These are phyloP conservation scores for Aspergillus versicolor DNA, from an alignment of 2,329 filamentous ascomycete species.

Conservation along the genomic window DNA sequence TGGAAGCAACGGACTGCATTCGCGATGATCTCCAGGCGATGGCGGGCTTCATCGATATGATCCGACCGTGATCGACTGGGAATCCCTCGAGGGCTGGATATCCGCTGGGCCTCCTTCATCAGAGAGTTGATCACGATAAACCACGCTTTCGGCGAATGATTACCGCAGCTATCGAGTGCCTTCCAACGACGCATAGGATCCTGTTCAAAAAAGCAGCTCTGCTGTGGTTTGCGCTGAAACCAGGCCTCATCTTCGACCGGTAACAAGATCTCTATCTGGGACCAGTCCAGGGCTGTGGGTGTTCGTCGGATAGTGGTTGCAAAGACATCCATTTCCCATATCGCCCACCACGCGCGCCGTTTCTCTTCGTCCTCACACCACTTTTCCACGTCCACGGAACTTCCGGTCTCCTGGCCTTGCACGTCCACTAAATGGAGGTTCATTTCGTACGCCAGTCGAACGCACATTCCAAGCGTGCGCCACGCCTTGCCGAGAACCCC, in stretches of 20 bases:
- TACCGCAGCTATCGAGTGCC: slow-evolving; percentile 28
- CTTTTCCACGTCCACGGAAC: background rate
- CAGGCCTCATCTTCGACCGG: slow-evolving; percentile 37
- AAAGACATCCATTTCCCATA: slow-evolving; percentile 48
- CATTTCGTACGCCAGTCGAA: slow-evolving; percentile 36
- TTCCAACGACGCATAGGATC: slow-evolving; percentile 36
- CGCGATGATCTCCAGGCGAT: slow-evolving; percentile 29
- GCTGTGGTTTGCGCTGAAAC: slow-evolving; percentile 25
- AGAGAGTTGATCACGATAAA: slow-evolving; percentile 42
- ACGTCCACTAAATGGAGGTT: slow-evolving; percentile 15
- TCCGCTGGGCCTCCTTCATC: slow-evolving; percentile 38
- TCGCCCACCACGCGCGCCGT: slow-evolving; percentile 41
- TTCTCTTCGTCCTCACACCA: slow-evolving; percentile 32
- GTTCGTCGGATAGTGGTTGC: slow-evolving; percentile 40
- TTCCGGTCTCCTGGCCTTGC: background rate
- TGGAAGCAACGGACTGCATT: slow-evolving; percentile 33
- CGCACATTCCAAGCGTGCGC: slow-evolving; percentile 30
- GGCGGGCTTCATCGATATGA: slow-evolving; percentile 13
- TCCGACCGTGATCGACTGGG: background rate
- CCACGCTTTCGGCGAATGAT: slow-evolving; percentile 38
- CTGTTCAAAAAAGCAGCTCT: slow-evolving; percentile 28
- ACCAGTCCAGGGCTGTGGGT: slow-evolving; percentile 38
- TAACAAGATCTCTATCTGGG: slow-evolving; percentile 37
- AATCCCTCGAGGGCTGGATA: background rate
- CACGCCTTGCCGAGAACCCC: slow-evolving; percentile 40